phyloP scores from a whole-genome alignment of 192 early-diverging fungal species.

The Obelidium mucronatum region DNA sequence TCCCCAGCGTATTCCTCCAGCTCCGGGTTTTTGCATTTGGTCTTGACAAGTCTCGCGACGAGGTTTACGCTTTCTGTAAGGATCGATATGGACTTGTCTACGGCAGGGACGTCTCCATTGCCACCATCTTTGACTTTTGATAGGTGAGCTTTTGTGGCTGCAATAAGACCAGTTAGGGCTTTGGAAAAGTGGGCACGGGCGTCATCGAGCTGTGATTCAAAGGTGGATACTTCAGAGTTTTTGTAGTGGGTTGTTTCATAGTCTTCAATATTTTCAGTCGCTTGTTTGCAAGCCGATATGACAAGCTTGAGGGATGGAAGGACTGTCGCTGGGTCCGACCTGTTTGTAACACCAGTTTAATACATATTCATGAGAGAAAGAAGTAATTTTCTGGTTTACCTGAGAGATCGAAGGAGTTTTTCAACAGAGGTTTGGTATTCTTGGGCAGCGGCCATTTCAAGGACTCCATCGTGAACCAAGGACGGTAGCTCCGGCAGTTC shows the following conservation, averaged over 20 bases:
- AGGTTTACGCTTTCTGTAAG: background rate
- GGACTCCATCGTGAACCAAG: conserved; percentile 11
- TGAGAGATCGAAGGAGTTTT: background rate
- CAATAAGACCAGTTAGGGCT: background rate
- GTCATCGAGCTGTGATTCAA: background rate
- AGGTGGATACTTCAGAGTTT: background rate
- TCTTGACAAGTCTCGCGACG: conserved; percentile 13
- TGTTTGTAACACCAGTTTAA: background rate
- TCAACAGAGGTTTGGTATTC: conserved; percentile 16
- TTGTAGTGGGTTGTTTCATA: background rate
- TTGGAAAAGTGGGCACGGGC: background rate
- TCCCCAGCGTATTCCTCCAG: conserved; percentile 14
- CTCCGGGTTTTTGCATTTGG: background rate
- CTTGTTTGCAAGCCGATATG: conserved; percentile 21
- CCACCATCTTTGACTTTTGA: background rate
- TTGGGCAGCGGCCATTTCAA: conserved; percentile 9
- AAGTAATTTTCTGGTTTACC: background rate
- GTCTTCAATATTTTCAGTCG: conserved; percentile 23
- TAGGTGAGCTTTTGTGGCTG: conserved; percentile 3
- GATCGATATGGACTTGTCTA: background rate
- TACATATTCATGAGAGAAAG: background rate
- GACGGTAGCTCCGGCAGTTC: background rate
- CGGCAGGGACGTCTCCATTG: background rate
- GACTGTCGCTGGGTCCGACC: background rate
- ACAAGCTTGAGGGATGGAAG: conserved; percentile 17